Percentiles rank a stretch among this genome's conserved stretches.
Conservation (phyloP, 805 yeast genomes). For the Scheffersomyces lignosus region DNA sequence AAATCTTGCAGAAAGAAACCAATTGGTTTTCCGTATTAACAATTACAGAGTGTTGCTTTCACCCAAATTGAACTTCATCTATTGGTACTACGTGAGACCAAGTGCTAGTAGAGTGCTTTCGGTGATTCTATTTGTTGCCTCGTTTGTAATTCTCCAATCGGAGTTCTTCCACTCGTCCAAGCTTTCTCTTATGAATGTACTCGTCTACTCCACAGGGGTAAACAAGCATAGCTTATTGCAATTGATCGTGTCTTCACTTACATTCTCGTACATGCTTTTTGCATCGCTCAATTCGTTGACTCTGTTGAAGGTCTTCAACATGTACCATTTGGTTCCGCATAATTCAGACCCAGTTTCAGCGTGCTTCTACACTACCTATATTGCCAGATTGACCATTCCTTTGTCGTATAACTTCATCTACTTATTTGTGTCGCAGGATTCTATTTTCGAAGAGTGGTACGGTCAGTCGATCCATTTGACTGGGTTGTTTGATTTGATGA, state of each 20-base stretch:
- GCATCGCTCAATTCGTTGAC: constrained; percentile 67
- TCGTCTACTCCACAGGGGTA: constrained; percentile 36
- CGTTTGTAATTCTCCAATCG: constrained; percentile 64
- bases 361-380: constrained; percentile 75
- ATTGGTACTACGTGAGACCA: constrained; percentile 49
- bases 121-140: constrained; percentile 38
- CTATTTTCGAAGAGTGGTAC: constrained; percentile 68
- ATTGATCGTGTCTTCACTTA: constrained; percentile 40
- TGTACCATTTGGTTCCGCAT: constrained; percentile 71
- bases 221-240: constrained; percentile 23
- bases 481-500: constrained; percentile 68
- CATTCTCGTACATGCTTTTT: constrained; percentile 66
- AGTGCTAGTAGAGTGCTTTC: constrained; percentile 44
- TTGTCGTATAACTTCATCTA: constrained; percentile 77
- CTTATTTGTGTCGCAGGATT: constrained; percentile 51
- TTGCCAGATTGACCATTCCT: constrained; percentile 81
- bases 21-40: constrained; percentile 20
- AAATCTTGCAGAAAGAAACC: constrained; percentile 12
- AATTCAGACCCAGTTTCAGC: constrained; percentile 74
- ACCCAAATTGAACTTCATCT: constrained; percentile 43
- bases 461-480: constrained; percentile 76
- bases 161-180: constrained; percentile 72
- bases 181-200: constrained; percentile 57
- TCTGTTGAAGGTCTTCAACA: constrained; percentile 66
- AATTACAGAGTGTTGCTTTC: constrained; percentile 20